Evolutionary conservation across 2,329 filamentous ascomycete species (phyloP).

Genomic region (Penicillium rolfsii): DNA sequence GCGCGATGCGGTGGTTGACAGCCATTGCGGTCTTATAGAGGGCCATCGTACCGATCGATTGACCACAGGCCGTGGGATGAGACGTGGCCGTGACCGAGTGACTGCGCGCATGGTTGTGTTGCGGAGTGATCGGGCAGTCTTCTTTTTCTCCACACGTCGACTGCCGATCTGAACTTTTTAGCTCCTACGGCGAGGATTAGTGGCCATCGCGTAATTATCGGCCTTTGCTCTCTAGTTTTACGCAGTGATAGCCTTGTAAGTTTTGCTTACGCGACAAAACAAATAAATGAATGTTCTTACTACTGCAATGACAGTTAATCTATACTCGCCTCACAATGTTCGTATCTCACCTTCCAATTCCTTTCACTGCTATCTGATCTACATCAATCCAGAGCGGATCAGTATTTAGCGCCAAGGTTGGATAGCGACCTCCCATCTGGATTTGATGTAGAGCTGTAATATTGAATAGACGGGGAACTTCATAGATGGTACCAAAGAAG

Average conservation of each 20-base stretch:
- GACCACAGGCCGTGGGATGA: constrained; percentile 14
- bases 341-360: background rate
- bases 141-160: background rate
- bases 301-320: background rate
- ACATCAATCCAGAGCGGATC: background rate
- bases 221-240: no score
- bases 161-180: constrained; percentile 18
- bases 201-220: constrained; percentile 6
- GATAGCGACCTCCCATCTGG: background rate
- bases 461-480: background rate
- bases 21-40: constrained; percentile 16
- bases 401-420: background rate
- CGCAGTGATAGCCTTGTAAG: background rate
- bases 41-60: constrained; percentile 6
- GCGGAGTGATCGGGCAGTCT: background rate
- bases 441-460: background rate
- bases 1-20: constrained; percentile 26
- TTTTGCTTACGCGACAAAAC: background rate
- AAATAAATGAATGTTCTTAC: background rate
- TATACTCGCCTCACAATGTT: background rate
- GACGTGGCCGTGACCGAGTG: constrained; percentile 23
- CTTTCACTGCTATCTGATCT: background rate
- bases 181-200: background rate
- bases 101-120: constrained; percentile 31
- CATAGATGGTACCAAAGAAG: background rate